phyloP scores from a whole-genome alignment of 2,329 filamentous ascomycete species.

The Ophiostoma sp. region DNA sequence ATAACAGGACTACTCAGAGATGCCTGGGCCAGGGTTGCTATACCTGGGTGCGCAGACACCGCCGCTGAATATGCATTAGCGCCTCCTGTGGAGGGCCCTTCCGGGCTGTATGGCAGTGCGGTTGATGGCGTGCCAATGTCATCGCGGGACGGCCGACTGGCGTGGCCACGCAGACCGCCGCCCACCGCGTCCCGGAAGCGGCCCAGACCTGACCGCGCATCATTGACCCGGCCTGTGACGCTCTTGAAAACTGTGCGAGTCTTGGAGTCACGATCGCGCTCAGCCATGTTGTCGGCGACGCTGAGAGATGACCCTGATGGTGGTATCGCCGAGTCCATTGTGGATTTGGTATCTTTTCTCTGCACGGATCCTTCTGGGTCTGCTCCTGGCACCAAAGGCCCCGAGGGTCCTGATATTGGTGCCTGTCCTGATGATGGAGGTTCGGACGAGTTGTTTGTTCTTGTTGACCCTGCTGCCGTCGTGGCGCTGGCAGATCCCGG shows the following conservation, averaged over 20 bases:
- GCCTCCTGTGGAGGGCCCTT: not conserved
- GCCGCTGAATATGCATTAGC: constrained; percentile 23
- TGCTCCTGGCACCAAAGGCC: not conserved
- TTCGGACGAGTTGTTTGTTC: not conserved
- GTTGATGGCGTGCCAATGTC: constrained; percentile 35
- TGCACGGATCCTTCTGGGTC: constrained; percentile 21
- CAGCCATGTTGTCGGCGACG: constrained; percentile 27
- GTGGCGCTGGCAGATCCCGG: not conserved
- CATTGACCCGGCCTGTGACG: constrained; percentile 70
- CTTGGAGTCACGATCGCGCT: constrained; percentile 14
- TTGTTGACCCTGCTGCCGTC: not conserved
- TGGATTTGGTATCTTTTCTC: constrained; percentile 43
- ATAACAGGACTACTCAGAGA: constrained; percentile 39
- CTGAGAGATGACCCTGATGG: constrained; percentile 42
- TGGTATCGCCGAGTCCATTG: constrained; percentile 41
- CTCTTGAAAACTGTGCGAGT: constrained; percentile 69
- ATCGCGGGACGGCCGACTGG: constrained; percentile 52
- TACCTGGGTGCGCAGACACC: constrained; percentile 29
- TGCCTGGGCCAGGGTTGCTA: constrained; percentile 36
- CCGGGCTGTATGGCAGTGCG: not conserved
- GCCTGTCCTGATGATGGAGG: not conserved
- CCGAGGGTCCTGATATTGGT: not conserved
- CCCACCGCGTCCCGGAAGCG: constrained; percentile 83
- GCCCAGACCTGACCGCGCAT: constrained; percentile 75
- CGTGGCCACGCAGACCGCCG: constrained; percentile 48